Evolutionary conservation across 2,329 filamentous ascomycete species (phyloP), one percentile per base, ranked within the genome.

Genomic region (Nemania sp.): DNA sequence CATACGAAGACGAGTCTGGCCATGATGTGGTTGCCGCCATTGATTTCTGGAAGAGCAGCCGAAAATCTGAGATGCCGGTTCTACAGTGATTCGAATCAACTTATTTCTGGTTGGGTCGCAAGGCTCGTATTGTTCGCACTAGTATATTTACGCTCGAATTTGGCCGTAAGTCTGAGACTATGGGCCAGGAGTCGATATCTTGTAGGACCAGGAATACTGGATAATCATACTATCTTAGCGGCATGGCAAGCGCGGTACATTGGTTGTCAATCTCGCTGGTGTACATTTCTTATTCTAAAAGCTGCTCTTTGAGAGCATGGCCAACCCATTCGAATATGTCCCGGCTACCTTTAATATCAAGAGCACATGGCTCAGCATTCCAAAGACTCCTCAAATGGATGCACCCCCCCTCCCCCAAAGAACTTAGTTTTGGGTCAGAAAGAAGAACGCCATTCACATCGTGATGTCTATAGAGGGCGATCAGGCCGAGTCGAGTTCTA

Each of bases 1-100:
- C 96, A 56, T 98, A 98, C 79, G 96, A 99, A 84, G 95, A 98
- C 77, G 96, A 99, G 79, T 85, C 89, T 72, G 95, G 96, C 73
- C 93, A 97, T 78, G 96, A 99, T 78, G 90, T 97, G 60, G 92
- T 99, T 71, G 94, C 96, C 74, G 94, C 93, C 70, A 89, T 99
- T 78, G 96, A 99, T 82, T 99, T 99, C 84, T 99, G 95, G 95
- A 93, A 90, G 83, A 90, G 84, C 74, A 87, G 84, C 75, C 81
- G 86, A 67, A 84, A 82, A 70, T 87, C 85, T 3, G 84, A 85
- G 60, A 66, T 76, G 58, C 69, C 69, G 51, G 27, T 64, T 69
- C 43, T 69, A 41, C 67, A 72, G 67, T 76, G 70, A 73, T 68
- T 53, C 51, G 22, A 69, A 57, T 57, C 58, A 26, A 54, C n/a